Evolutionary conservation across 192 early-diverging fungal species (phyloP), one percentile per base, ranked within the genome.

Genomic region (Backusella morwellensis): DNA sequence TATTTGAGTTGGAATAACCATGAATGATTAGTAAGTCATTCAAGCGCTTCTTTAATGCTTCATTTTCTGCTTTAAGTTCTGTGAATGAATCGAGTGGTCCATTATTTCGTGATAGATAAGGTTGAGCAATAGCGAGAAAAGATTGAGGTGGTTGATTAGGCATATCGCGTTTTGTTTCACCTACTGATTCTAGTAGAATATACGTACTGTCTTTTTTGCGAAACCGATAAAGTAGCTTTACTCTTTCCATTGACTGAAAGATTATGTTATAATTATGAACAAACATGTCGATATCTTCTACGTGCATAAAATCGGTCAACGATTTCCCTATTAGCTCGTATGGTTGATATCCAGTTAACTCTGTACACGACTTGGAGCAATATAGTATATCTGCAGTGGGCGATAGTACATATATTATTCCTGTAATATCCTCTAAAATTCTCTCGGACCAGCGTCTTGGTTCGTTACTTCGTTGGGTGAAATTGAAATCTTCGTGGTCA

Each of bases 1-100:
- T 32, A 67, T 36, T 66, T 72, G 73, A 47, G 47, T 21, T 79
- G 34, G 72, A 9, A 2, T 54, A 50, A 2, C 35, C 42, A 35
- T 76, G 59, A 34, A 17, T 15, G 1, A 70, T 68, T 67, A 67
- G 14, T 35, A 72, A 19, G 52, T 34, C 79, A 54, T 52, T 66
- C 35, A 83, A 68, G 68, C 83, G 78, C n/a, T 77, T 69, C 35
- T 70, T 66, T 14, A 86, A 66, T 41, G 72, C 71, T 69, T 85
- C 84, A 67, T 86, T 86, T 78, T 86, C 85, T n/a, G 81, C 76
- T 74, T 86, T 86, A 19, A 86, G 78, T 47, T 86, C 85, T 34
- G 85, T 42, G 42, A 86, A 85, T 4, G 81, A 85, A 82, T 86
- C 85, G 15, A 86, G 36, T 69, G 83, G 68, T 26, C 73, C 63